Evolutionary conservation across 805 yeast genomes (phyloP).

Genomic region (Alloascoidea hylecoeti): DNA sequence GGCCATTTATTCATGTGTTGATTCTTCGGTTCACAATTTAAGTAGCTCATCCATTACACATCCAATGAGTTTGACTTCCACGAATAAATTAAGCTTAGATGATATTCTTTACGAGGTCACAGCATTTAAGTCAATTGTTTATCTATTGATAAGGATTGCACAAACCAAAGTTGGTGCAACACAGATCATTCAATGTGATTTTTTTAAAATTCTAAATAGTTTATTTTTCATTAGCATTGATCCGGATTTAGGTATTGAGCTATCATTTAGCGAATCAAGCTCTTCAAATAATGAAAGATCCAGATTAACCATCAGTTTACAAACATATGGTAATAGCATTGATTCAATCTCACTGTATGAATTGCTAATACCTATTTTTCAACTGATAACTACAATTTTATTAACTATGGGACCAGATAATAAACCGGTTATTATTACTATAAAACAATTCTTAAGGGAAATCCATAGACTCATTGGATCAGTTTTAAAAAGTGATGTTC

Average conservation of each 20-base stretch:
- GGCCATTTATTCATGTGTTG: conserved; percentile 19
- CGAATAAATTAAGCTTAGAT: no score
- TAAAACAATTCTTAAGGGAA: conserved; percentile 32
- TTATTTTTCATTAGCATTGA: conserved; percentile 50
- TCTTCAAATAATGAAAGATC: conserved; percentile 18
- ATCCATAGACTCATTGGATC: conserved; percentile 46
- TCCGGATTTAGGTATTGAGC: conserved; percentile 63
- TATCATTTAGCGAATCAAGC: conserved; percentile 25
- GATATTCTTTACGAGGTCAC: conserved; percentile 60
- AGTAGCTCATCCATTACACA: conserved; percentile 7
- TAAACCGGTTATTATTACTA: conserved; percentile 38
- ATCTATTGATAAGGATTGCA: conserved; percentile 59
- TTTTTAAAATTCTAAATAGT: conserved; percentile 46
- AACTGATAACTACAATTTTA: conserved; percentile 49
- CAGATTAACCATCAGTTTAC: conserved; percentile 9
- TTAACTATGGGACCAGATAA: conserved; percentile 72
- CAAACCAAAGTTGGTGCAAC: conserved; percentile 69
- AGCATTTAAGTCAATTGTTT: conserved; percentile 57
- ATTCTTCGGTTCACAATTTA: conserved; percentile 18
- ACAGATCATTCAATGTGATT: conserved; percentile 57
- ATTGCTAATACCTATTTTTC: conserved; percentile 59
- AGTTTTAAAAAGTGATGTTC: conserved; percentile 38
- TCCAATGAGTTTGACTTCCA: conserved; percentile 17
- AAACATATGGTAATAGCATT: conserved; percentile 5
- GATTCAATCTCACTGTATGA: conserved; percentile 42